Conservation (phyloP, 176 grass and related monocot genomes). For the Carex scoparia region DNA sequence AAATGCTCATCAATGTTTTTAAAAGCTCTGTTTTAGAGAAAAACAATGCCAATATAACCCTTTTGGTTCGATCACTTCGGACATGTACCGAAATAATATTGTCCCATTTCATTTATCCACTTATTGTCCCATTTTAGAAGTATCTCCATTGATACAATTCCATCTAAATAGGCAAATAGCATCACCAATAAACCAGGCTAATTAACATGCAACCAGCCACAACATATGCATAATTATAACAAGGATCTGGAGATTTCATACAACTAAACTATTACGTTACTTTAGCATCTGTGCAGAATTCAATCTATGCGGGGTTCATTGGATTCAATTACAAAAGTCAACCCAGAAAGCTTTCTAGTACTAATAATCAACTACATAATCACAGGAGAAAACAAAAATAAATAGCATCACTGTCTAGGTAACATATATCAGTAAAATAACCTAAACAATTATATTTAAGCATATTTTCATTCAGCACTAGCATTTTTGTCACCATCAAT, state of each 20-base stretch:
- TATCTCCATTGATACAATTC: not conserved
- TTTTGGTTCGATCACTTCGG: no score
- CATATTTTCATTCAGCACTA: not conserved
- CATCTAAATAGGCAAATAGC: not conserved
- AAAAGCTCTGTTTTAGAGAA: no score
- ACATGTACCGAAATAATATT: no score
- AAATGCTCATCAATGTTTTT: no score
- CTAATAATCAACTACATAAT: not conserved
- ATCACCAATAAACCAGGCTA: not conserved
- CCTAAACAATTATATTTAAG: not conserved
- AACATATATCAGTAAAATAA: not conserved
- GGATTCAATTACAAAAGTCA: conserved; percentile 1
- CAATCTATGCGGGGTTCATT: not conserved
- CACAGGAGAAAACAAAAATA: not conserved
- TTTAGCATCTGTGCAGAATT: not conserved
- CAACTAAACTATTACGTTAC: not conserved
- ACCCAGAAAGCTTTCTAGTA: not conserved
- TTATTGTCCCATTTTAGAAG: no score
- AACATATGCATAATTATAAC: not conserved
- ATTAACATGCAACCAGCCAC: not conserved
- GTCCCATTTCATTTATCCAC: no score
- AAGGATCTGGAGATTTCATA: not conserved
- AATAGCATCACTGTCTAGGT: not conserved
- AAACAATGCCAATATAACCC: no score
- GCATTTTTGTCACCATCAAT: not conserved